phyloP scores from a whole-genome alignment of 805 yeast species.

The Clavispora asparagi region DNA sequence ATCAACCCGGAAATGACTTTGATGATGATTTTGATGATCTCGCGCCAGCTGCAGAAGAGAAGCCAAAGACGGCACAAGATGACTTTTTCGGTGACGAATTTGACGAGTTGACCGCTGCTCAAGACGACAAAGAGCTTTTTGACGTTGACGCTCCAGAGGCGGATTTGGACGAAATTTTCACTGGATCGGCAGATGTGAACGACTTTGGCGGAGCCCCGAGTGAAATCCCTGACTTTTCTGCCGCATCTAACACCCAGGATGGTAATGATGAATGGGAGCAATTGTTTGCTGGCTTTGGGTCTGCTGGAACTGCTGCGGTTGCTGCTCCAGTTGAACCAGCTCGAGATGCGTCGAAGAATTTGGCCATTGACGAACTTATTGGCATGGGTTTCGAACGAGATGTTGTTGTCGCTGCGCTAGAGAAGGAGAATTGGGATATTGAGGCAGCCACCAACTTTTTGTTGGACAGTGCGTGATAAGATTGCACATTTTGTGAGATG shows the following conservation, averaged over 20 bases:
- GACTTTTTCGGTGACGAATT: slow-evolving; percentile 37
- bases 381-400: slow-evolving; percentile 83
- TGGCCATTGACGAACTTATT: slow-evolving; percentile 69
- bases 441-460: slow-evolving; percentile 85
- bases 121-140: slow-evolving; percentile 23
- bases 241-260: slow-evolving; percentile 11
- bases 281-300: slow-evolving; percentile 84
- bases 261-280: slow-evolving; percentile 87
- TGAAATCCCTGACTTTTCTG: slow-evolving; percentile 6
- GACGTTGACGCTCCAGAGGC: slow-evolving; percentile 18
- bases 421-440: slow-evolving; percentile 65
- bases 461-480: slow-evolving; percentile 57
- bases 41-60: slow-evolving; percentile 26
- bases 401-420: slow-evolving; percentile 64
- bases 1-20: slow-evolving; percentile 20
- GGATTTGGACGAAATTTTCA: slow-evolving; percentile 36
- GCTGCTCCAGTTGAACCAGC: slow-evolving; percentile 4
- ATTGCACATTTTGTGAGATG: background rate
- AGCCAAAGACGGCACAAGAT: slow-evolving; percentile 5
- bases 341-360: slow-evolving; percentile 34
- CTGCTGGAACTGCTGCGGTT: slow-evolving; percentile 21
- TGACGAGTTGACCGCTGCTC: slow-evolving; percentile 32
- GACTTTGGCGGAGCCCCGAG: slow-evolving; percentile 9
- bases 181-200: slow-evolving; percentile 25
- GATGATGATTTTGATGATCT: slow-evolving; percentile 35